Evolutionary conservation across 2,329 filamentous ascomycete genomes (phyloP), one percentile per base, ranked within the genome.

Genomic region (Akanthomyces uredinophilus): DNA sequence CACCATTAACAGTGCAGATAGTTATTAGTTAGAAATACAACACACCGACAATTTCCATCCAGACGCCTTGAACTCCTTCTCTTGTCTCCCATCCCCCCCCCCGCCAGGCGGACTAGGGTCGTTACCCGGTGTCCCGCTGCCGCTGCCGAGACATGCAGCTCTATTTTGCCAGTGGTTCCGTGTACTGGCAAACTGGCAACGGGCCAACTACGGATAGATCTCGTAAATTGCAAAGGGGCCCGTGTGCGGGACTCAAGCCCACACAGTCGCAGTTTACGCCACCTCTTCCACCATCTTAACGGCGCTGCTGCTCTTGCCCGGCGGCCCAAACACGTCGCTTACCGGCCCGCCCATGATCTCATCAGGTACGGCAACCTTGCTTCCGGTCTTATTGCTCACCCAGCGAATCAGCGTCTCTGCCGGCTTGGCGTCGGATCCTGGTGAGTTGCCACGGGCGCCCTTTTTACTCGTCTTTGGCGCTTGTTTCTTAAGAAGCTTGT

Each of bases 401-500:
- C 89, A 93, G 63, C 90, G 83, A 24, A 90, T 79, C 66, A 88
- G 88, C 8, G 87, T 76, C 1, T 87, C 81, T 64, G 85, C 81
- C 0, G 87, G 77, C 65, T 78, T 83, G 2, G 71, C 66, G 2
- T 81, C 79, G 1, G 73, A 75, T 55, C 82, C 82, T 8, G 79
- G 78, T 2, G 77, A 78, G 11, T 78, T 80, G 13, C 81, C 81
- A 39, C 79, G 83, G 60, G 68, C 78, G 69, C 74, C 80, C 67
- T 83, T 84, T 66, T 80, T 78, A 66, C 83, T 88, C 62, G 85
- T 85, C 74, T 94, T 93, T 27, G 90, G 88, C 1, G 90, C 89
- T 72, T 93, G 91, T 72, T 93, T 92, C 75, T 92, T 92, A 58
- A 95, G 85, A 2, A 95, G 85, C 70, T 93, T 92, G 79, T 95